Percentiles rank a stretch among this genome's conserved stretches.
Conservation (phyloP, 306 rosid genomes). For the Crotalaria pallida region DNA sequence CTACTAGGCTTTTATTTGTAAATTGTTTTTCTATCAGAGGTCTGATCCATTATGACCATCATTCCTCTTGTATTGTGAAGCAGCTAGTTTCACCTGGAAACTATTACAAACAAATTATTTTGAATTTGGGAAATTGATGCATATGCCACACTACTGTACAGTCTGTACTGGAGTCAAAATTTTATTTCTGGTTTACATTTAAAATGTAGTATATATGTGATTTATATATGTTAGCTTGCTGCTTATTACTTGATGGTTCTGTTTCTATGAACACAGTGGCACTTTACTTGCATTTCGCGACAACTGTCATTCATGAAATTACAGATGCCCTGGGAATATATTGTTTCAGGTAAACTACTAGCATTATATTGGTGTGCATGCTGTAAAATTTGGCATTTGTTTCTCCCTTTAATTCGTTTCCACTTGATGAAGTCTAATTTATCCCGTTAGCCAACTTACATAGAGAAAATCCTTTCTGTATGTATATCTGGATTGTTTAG, state of each 20-base stretch:
- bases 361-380: not conserved
- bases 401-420: conserved; percentile 3
- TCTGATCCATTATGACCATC: not conserved
- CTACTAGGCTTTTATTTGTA: not conserved
- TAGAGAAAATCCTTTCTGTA: not conserved
- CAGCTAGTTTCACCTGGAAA: not conserved
- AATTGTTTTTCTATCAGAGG: conserved; percentile 3
- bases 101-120: not conserved
- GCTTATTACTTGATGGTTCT: conserved; percentile 16
- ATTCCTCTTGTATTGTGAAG: not conserved
- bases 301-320: conserved; percentile 73
- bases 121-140: not conserved
- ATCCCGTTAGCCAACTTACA: not conserved
- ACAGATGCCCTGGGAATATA: conserved; percentile 80
- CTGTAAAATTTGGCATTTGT: not conserved
- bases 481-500: not conserved
- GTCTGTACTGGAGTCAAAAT: not conserved
- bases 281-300: conserved; percentile 82
- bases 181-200: not conserved
- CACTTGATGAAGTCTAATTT: not conserved
- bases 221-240: not conserved
- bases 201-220: not conserved
- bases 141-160: not conserved
- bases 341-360: conserved; percentile 79
- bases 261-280: conserved; percentile 37